Evolutionary conservation across 1,284 basidiomycete species (phyloP).

Genomic region (Coniferiporia weirii): DNA sequence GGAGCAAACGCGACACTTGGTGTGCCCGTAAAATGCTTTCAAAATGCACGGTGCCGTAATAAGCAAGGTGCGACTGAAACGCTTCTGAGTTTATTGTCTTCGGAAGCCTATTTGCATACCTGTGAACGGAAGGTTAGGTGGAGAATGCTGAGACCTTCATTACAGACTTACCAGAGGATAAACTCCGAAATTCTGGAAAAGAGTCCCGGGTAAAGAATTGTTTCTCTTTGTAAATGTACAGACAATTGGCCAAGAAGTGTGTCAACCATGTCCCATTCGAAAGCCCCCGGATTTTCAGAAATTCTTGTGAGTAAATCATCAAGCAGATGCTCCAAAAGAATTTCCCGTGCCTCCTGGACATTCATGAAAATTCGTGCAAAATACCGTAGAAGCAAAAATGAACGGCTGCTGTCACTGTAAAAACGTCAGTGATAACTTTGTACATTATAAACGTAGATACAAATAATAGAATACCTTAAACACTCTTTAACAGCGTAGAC

Average conservation of each 20-base stretch:
- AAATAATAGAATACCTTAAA: neutral
- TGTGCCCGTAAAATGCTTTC: neutral
- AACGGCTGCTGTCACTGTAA: neutral
- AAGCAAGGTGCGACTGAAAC: neutral
- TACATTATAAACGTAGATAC: neutral
- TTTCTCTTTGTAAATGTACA: neutral
- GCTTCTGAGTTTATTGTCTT: neutral
- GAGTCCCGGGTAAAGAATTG: neutral
- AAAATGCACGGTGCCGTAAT: neutral
- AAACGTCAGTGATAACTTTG: neutral
- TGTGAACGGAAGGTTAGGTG: neutral
- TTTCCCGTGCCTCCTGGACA: neutral
- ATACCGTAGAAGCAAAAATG: neutral
- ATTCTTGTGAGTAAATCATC: neutral
- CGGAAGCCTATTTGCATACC: neutral
- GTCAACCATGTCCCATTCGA: neutral
- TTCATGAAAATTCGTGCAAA: neutral
- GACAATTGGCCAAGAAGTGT: neutral
- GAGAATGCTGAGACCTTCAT: neutral
- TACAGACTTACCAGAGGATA: neutral
- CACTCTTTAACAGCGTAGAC: neutral
- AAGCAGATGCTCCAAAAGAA: neutral
- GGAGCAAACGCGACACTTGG: neutral
- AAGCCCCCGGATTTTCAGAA: neutral
- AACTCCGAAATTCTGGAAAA: neutral